Base-by-base conservation (phyloP, 2,329 filamentous ascomycete genomes). In the Aspergillus tamarii region DNA sequence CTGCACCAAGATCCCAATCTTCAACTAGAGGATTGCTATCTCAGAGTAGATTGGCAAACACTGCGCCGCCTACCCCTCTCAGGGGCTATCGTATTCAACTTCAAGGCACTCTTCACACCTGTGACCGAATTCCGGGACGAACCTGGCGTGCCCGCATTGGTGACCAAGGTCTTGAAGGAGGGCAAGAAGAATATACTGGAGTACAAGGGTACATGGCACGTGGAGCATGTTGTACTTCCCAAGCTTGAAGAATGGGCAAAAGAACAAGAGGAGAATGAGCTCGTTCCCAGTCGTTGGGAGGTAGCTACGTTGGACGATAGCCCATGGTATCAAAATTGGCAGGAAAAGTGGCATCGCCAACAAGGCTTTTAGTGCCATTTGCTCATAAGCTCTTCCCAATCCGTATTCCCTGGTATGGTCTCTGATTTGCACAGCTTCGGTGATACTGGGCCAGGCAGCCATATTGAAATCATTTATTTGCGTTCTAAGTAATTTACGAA, bases 31-130 rank as follows among this genome's bases (percentile, higher is more conserved):
- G 85, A 91, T 39, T 82, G 91, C 66, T 81, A 90, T 65, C 81
- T 96, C 1, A 86, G 93, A 5, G 92, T 95, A 1, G 93, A 96
- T 76, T 96, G 92, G 91, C 93, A 96, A 77, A 96, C 93, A 0
- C 80, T 96, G 4, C 87, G 93, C 1, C 87, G 93, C 3, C 80
- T 96, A 0, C 92, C 93, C 0, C 81, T 96, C 0, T 93, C 90
- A 0, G 91, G 87, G 0, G 89, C 85, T 0, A 82, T 96, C 1
- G 86, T 93, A 0, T 96, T 96, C 81, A 96, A 95, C 76, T 96
- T 94, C 85, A 96, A 94, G 73, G 92, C 90, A 0, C 77, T 95
- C 0, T 96, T 96, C 77, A 95, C 92, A 0, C 90, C 91, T 0
- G 75, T 96, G 0, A 74, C 83, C 0, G 87, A 90, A 66, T 88